phyloP scores from a whole-genome alignment of 306 rosid genomes.

The Dalbergia oliveri region DNA sequence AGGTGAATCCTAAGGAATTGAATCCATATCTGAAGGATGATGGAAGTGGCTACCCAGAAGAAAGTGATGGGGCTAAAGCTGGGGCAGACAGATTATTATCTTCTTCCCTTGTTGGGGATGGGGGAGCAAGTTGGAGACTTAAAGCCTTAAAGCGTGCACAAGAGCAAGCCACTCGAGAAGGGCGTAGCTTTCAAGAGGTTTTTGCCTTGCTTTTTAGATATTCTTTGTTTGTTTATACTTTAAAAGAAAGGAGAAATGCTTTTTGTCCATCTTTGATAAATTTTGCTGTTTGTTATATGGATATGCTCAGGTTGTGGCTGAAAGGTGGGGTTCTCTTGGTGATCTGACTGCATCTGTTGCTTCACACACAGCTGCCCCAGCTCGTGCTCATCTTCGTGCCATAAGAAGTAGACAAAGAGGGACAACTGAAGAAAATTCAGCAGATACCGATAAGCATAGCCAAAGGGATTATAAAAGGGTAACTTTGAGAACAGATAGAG shows the following conservation, averaged over 20 bases:
- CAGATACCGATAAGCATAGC: slow-evolving; percentile 53
- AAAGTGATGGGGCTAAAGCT: slow-evolving; percentile 53
- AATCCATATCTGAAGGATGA: slow-evolving; percentile 85
- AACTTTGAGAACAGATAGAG: slow-evolving; percentile 43
- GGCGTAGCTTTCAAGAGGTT: slow-evolving; percentile 69
- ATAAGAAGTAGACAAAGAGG: slow-evolving; percentile 78
- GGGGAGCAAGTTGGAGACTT: slow-evolving; percentile 97
- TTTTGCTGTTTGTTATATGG: slow-evolving; percentile 21
- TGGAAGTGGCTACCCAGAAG: slow-evolving; percentile 91
- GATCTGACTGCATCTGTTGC: slow-evolving; percentile 74
- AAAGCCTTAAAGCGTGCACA: slow-evolving; percentile 96
- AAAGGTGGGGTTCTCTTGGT: slow-evolving; percentile 93
- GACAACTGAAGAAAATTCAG: slow-evolving; percentile 52
- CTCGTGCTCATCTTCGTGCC: slow-evolving; percentile 89
- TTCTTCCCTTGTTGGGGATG: slow-evolving; percentile 90
- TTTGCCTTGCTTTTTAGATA: slow-evolving; percentile 40
- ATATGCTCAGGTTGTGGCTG: slow-evolving; percentile 74
- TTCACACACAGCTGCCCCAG: slow-evolving; percentile 78
- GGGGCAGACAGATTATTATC: slow-evolving; percentile 59
- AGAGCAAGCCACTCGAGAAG: slow-evolving; percentile 92
- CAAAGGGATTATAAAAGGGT: slow-evolving; percentile 68
- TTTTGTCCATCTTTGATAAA: neutral
- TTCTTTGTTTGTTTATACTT: slow-evolving; percentile 17
- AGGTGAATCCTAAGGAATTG: slow-evolving; percentile 78
- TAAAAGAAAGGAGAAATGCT: neutral